Evolutionary conservation across 345 rosid genomes (phyloP).

Genomic region (Microthlaspi erraticum): DNA sequence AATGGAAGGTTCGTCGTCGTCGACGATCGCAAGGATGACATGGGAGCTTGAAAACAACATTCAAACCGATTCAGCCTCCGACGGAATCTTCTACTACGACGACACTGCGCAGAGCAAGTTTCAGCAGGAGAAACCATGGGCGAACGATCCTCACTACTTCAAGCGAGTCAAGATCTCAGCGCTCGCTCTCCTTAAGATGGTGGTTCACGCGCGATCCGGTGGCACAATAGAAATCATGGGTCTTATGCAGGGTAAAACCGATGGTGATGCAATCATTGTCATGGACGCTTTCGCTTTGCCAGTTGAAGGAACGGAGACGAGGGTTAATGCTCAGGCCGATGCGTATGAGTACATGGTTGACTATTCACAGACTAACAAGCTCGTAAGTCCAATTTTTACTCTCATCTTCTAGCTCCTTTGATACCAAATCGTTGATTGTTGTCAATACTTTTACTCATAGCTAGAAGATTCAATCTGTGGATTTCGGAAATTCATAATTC

Average conservation of each 20-base stretch:
- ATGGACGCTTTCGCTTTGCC: slow-evolving; percentile 99
- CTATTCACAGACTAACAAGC: slow-evolving; percentile 94
- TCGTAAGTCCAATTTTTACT: slow-evolving; percentile 49
- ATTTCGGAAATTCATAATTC: background rate
- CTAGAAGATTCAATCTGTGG: background rate
- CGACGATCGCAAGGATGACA: slow-evolving; percentile 84
- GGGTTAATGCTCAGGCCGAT: slow-evolving; percentile 99
- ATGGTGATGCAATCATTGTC: slow-evolving; percentile 92
- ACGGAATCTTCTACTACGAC: slow-evolving; percentile 78
- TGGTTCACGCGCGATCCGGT: slow-evolving; percentile 99
- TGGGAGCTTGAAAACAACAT: slow-evolving; percentile 99
- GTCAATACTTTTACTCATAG: background rate
- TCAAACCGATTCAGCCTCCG: slow-evolving; percentile 54
- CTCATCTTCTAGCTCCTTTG: background rate
- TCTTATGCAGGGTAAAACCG: slow-evolving; percentile 98
- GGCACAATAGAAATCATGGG: slow-evolving; percentile 99
- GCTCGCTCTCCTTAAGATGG: slow-evolving; percentile 98
- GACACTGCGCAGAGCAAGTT: slow-evolving; percentile 31
- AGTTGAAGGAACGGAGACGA: slow-evolving; percentile 94
- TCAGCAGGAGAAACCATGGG: slow-evolving; percentile 93
- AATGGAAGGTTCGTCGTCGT: slow-evolving; percentile 43
- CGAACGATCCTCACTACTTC: slow-evolving; percentile 91
- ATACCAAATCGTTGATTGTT: background rate
- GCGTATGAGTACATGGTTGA: slow-evolving; percentile 99
- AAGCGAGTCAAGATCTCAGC: slow-evolving; percentile 98